phyloP scores from a whole-genome alignment of 305 asterid species.

The Fraxinus baroniana region DNA sequence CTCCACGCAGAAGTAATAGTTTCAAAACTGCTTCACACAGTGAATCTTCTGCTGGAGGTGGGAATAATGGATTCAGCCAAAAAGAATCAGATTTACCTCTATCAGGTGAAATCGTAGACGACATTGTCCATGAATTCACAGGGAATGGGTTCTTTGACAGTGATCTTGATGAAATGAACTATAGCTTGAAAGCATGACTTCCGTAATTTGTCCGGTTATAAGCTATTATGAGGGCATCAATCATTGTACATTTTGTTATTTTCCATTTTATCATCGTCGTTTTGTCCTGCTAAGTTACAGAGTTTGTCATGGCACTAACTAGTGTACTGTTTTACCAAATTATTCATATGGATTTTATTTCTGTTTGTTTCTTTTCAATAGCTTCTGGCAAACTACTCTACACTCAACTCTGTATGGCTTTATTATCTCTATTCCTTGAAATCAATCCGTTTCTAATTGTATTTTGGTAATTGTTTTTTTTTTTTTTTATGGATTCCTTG shows the following conservation, averaged over 20 bases:
- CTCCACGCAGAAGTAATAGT: slow-evolving; percentile 65
- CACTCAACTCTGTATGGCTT: background rate
- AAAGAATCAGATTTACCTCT: slow-evolving; percentile 51
- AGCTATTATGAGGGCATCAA: background rate
- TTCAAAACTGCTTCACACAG: slow-evolving; percentile 51
- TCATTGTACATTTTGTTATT: slow-evolving; percentile 35
- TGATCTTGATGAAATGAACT: slow-evolving; percentile 72
- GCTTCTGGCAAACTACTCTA: background rate
- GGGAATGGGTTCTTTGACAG: slow-evolving; percentile 63
- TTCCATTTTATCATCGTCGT: background rate
- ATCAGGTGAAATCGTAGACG: slow-evolving; percentile 57
- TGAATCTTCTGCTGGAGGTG: slow-evolving; percentile 39
- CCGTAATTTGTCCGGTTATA: slow-evolving; percentile 20
- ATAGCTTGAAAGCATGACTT: slow-evolving; percentile 51
- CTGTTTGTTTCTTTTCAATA: background rate
- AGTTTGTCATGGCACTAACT: background rate
- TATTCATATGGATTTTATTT: background rate
- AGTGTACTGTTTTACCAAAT: background rate
- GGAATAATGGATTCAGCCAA: slow-evolving; percentile 30
- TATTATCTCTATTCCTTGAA: background rate
- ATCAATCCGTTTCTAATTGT: background rate
- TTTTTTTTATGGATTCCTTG: background rate
- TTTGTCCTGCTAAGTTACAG: background rate
- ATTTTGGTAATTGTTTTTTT: background rate
- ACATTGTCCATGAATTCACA: slow-evolving; percentile 59